Base-by-base conservation (phyloP, 2,329 filamentous ascomycete genomes). In the Exophiala sp. region DNA sequence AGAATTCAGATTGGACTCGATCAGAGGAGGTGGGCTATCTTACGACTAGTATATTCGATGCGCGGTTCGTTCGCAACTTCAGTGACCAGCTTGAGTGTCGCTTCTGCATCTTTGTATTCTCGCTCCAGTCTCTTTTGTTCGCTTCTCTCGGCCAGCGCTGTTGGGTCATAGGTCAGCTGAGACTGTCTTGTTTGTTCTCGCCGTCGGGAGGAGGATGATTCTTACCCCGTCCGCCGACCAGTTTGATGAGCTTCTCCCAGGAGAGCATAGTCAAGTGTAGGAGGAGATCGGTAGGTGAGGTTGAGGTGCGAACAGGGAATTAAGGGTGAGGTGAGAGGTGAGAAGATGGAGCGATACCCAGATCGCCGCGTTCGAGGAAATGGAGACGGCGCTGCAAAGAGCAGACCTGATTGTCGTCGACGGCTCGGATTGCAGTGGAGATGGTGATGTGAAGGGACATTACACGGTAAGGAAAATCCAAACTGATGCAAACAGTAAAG, bases 341-440 rank as follows among this genome's bases (percentile, higher is more conserved):
- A 23, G 40, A 18, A 2, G 37, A 32, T n/a, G 23, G 37, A 29
- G n/a, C 35, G 11, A 32, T 23, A 23, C 14, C 11, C 19, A 24
- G 19, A 30, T 13, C 41, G 39, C 22, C 8, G 21, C 16, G 19
- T 11, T 37, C 18, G 34, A 8, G 34, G 14, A 24, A 30, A 21
- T 27, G 5, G 24, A 27, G 6, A 27, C 24, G 5, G 18, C 14
- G 34, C 8, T 7, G 30, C 4, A 19, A 7, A 37, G n/a, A 37
- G 34, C 34, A 37, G 21, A 52, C 43, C 44, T 59, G 58, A 35
- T 61, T 59, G 53, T 61, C 57, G 52, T 58, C 53, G 39, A 61
- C 58, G n/a, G 57, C 55, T 41, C 44, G 30, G 43, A 61, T 59
- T 30, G 57, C 56, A 19, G 57, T 61, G 34, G 56, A 56, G 41